These are phyloP conservation scores for Galerina marginata DNA, from an alignment of 768 basidiomycete genomes.

Conservation along the genomic window DNA sequence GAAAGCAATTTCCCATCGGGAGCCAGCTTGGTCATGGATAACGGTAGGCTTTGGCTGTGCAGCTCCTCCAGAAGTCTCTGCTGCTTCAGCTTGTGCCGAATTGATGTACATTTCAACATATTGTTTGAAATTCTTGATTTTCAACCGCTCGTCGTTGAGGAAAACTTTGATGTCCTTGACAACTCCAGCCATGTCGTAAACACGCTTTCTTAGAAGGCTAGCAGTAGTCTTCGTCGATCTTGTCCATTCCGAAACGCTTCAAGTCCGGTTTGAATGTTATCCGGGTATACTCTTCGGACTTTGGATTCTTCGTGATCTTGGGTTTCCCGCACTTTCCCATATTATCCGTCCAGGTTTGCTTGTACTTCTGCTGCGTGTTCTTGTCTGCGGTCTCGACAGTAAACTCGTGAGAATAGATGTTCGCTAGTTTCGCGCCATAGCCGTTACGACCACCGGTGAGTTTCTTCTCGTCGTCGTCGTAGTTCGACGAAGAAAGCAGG, in stretches of 20 bases:
- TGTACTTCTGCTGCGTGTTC: conserved; percentile 86
- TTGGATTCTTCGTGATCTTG: conserved; percentile 92
- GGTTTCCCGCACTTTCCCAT: conserved; percentile 88
- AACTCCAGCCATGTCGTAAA: conserved; percentile 97
- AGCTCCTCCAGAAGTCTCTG: conserved; percentile 78
- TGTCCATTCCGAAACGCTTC: conserved; percentile 87
- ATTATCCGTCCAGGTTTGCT: conserved; percentile 93
- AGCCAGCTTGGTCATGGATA: conserved; percentile 79
- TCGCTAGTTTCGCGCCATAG: conserved; percentile 97
- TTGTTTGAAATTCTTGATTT: conserved; percentile 94
- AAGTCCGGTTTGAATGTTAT: conserved; percentile 95
- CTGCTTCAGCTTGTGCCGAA: conserved; percentile 72
- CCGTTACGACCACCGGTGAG: conserved; percentile 98
- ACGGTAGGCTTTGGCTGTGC: conserved; percentile 76
- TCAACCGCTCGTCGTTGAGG: conserved; percentile 89
- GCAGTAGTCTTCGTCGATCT: conserved; percentile 92
- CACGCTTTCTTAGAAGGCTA: conserved; percentile 88
- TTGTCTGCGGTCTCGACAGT: conserved; percentile 95
- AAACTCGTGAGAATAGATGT: conserved; percentile 97
- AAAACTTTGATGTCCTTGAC: conserved; percentile 92
- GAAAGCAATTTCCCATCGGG: conserved; percentile 95
- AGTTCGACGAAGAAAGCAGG: conserved; percentile 93
- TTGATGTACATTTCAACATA: conserved; percentile 94
- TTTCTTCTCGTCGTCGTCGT: conserved; percentile 99
- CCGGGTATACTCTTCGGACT: conserved; percentile 88